Conservation (phyloP, 106 monocot genomes). For the Dioscorea zingiberensis region DNA sequence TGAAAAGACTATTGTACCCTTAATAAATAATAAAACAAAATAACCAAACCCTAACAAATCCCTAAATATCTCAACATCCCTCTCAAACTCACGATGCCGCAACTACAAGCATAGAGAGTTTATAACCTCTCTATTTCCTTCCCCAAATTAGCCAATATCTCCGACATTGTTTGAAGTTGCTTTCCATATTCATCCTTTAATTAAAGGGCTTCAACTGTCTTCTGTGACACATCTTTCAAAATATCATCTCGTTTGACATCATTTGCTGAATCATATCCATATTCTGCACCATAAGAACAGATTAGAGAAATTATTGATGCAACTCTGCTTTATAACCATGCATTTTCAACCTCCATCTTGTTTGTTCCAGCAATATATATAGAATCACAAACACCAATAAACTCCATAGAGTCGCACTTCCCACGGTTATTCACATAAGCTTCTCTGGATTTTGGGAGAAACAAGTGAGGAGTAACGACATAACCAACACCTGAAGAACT, state of each 20-base stretch:
- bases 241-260: constrained; percentile 37
- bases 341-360: constrained; percentile 95
- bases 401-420: constrained; percentile 26
- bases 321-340: constrained; percentile 74
- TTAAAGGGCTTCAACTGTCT: constrained; percentile 80
- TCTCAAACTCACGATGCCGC: too few relatives aligned
- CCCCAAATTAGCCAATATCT: too few relatives aligned
- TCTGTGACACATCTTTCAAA: constrained; percentile 52
- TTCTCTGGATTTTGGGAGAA: constrained; percentile 32
- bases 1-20: too few relatives aligned
- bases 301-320: constrained; percentile 76
- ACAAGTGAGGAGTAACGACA: too few relatives aligned
- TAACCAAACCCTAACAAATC: too few relatives aligned
- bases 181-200: too few relatives aligned
- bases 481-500: too few relatives aligned
- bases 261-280: constrained; percentile 36
- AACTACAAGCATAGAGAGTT: too few relatives aligned
- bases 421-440: constrained; percentile 20
- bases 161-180: constrained; percentile 56
- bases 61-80: too few relatives aligned
- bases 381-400: constrained; percentile 39
- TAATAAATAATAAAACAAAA: too few relatives aligned
- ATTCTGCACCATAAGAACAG: constrained; percentile 65
- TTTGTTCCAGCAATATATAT: constrained; percentile 81
- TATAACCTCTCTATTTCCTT: too few relatives aligned